Evolutionary conservation across 78 protist species (phyloP).

Genomic region (Guillardia theta): DNA sequence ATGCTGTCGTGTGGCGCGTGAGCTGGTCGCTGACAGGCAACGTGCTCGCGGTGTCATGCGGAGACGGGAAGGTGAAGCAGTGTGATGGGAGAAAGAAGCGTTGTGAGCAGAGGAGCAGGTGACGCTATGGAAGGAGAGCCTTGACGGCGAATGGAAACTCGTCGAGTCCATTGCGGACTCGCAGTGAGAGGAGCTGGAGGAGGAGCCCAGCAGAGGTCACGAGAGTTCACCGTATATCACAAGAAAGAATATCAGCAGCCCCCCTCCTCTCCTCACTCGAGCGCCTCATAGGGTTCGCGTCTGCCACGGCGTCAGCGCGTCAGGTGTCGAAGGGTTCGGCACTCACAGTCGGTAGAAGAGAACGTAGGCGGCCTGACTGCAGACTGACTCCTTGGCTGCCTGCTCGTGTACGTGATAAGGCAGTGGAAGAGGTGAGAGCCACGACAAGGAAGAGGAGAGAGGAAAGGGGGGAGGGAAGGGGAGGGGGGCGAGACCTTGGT

Average conservation of each 20-base stretch:
- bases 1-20: constrained; percentile 84
- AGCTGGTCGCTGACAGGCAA: constrained; percentile 84
- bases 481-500: neutral
- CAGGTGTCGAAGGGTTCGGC: too few species aligned
- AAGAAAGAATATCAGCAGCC: too few species aligned
- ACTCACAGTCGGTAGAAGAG: neutral
- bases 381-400: neutral
- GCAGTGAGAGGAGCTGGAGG: neutral
- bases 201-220: too few species aligned
- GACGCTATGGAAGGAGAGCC: constrained; percentile 50
- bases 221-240: too few species aligned
- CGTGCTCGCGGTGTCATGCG: constrained; percentile 83
- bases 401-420: too few species aligned
- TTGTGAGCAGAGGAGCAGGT: constrained; percentile 27
- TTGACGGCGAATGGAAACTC: constrained; percentile 34
- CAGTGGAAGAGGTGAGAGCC: too few species aligned
- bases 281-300: too few species aligned
- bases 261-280: too few species aligned
- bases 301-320: too few species aligned
- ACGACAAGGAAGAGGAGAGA: too few species aligned
- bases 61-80: constrained; percentile 61
- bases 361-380: neutral
- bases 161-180: neutral
- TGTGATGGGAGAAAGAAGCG: neutral
- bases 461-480: too few species aligned